A percentile compares a stretch with the other conserved stretches of the same genome.
These are phyloP conservation scores for Naganishia vaughanmartiniae DNA, from an alignment of 768 basidiomycete species.

Conservation along the genomic window DNA sequence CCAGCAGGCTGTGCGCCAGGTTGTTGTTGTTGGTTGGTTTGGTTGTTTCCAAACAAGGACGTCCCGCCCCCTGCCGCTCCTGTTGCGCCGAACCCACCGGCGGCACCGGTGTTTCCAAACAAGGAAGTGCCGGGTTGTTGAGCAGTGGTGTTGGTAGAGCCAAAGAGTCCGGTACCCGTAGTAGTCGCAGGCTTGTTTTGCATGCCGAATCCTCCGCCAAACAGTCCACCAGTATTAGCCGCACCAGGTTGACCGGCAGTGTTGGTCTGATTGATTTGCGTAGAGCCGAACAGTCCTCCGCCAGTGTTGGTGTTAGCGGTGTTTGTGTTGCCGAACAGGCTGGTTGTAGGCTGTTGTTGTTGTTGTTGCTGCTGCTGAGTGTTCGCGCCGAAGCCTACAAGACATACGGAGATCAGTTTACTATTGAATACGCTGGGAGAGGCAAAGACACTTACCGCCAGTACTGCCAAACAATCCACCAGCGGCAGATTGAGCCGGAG, in stretches of 20 bases:
- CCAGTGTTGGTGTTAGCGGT: constrained; percentile 42
- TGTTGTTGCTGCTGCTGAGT: constrained; percentile 23
- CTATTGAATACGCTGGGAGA: no score
- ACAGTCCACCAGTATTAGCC: constrained; percentile 38
- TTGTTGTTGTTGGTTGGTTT: constrained; percentile 42
- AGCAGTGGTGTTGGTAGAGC: constrained; percentile 7
- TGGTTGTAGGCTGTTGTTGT: constrained; percentile 24
- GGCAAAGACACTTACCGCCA: constrained; percentile 11
- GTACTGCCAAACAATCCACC: constrained; percentile 25
- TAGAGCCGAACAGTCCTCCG: constrained; percentile 43
- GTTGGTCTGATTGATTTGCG: constrained; percentile 33
- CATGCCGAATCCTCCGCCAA: constrained; percentile 34
- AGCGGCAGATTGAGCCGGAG: constrained; percentile 36
- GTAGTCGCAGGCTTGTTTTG: constrained; percentile 27
- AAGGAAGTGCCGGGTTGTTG: constrained; percentile 36
- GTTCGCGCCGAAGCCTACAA: constrained; percentile 12
- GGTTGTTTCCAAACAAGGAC: constrained; percentile 41
- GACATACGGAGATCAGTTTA: no score
- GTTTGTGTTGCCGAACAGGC: constrained; percentile 48
- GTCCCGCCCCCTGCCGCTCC: constrained; percentile 34
- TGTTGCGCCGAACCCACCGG: constrained; percentile 45
- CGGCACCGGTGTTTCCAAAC: constrained; percentile 35
- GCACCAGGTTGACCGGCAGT: constrained; percentile 47
- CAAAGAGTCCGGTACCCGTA: constrained; percentile 24
- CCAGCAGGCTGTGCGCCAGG: constrained; percentile 41